A percentile compares a stretch with the other conserved stretches of the same genome.
These are phyloP conservation scores for Rhynchospora pubera DNA, from an alignment of 176 grass and related monocot species.

Conservation along the genomic window DNA sequence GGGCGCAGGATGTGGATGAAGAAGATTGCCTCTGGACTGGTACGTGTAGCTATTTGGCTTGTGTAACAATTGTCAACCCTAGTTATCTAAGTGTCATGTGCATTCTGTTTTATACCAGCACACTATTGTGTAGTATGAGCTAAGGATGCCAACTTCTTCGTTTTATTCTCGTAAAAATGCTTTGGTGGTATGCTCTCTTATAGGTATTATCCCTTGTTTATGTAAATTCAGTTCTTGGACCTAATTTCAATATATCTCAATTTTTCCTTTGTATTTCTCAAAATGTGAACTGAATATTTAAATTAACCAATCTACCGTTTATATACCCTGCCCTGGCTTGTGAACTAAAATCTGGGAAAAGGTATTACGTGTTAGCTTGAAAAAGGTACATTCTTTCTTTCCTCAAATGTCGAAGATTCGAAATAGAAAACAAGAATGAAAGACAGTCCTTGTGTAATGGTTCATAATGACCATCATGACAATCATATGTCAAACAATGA, in stretches of 20 bases:
- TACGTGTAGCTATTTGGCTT: neutral
- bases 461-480: neutral
- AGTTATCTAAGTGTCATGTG: neutral
- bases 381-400: too few relatives aligned
- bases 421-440: too few relatives aligned
- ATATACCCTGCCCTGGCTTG: neutral
- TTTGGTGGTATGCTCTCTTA: neutral
- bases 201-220: neutral
- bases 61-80: neutral
- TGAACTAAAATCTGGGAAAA: neutral
- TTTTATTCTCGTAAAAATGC: neutral
- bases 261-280: neutral
- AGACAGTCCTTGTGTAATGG: neutral
- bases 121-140: neutral
- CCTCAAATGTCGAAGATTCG: too few relatives aligned
- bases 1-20: slow-evolving; percentile 67
- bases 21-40: slow-evolving; percentile 82
- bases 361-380: neutral
- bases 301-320: neutral
- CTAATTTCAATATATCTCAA: neutral
- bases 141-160: neutral
- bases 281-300: neutral
- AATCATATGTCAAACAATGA: neutral
- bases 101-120: neutral
- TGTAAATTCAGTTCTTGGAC: neutral